A percentile compares a stretch with the other conserved stretches of the same genome.
phyloP scores from a whole-genome alignment of 2,329 filamentous ascomycete species.

The Fusarium praegraminearum region DNA sequence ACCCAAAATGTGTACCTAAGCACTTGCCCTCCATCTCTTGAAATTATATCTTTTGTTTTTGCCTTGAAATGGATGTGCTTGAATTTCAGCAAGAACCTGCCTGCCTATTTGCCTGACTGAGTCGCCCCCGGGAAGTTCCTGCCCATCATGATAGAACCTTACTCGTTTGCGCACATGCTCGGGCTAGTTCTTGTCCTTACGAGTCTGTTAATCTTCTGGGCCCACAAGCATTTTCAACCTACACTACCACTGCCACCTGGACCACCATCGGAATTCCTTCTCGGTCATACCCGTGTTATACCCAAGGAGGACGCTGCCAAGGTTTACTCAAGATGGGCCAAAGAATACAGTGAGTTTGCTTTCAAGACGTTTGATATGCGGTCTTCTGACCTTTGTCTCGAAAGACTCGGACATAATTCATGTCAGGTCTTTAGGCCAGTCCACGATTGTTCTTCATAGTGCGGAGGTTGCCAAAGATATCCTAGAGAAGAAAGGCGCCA shows the following conservation, averaged over 20 bases:
- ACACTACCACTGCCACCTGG: constrained; percentile 45
- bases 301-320: constrained; percentile 46
- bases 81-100: neutral
- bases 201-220: constrained; percentile 11
- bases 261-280: constrained; percentile 47
- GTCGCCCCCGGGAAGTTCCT: neutral
- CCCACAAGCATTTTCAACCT: constrained; percentile 15
- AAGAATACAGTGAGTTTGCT: constrained; percentile 43
- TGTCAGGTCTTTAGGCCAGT: constrained; percentile 48
- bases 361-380: neutral
- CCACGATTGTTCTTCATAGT: constrained; percentile 49
- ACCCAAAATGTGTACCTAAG: neutral
- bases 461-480: constrained; percentile 55
- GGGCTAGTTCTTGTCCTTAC: constrained; percentile 25
- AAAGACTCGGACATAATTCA: constrained; percentile 51
- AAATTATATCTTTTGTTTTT: neutral
- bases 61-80: neutral
- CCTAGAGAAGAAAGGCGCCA: constrained; percentile 58
- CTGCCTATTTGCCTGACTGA: neutral
- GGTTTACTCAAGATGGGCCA: constrained; percentile 47
- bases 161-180: constrained; percentile 8
- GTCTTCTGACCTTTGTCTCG: neutral
- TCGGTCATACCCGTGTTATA: constrained; percentile 47
- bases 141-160: constrained; percentile 21
- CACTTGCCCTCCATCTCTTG: neutral